Percentiles rank a stretch among this genome's conserved stretches.
phyloP scores from a whole-genome alignment of 2,329 filamentous ascomycete species.

The Sclerotinia nivalis region DNA sequence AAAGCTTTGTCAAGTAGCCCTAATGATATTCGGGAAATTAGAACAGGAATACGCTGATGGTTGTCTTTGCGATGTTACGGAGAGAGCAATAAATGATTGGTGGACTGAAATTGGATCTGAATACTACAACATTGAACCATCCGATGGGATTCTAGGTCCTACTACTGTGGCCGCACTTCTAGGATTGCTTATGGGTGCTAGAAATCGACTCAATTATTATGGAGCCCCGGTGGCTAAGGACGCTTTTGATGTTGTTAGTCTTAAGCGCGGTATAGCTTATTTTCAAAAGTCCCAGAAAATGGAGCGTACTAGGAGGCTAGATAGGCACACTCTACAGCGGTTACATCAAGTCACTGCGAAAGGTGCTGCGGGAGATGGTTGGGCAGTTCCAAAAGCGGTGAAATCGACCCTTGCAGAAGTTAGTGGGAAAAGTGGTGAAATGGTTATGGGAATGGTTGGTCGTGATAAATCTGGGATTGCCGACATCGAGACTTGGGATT shows the following conservation, averaged over 20 bases:
- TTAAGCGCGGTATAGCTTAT: constrained; percentile 79
- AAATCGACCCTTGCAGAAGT: constrained; percentile 95
- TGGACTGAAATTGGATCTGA: constrained; percentile 93
- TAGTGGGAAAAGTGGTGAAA: constrained; percentile 88
- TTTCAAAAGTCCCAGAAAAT: constrained; percentile 91
- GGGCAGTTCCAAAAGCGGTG: constrained; percentile 89
- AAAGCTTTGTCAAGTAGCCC: constrained; percentile 84
- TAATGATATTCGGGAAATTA: constrained; percentile 85
- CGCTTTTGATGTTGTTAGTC: constrained; percentile 79
- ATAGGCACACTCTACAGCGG: constrained; percentile 78
- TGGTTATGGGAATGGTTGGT: constrained; percentile 92
- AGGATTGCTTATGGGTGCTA: constrained; percentile 83
- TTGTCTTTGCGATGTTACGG: constrained; percentile 88
- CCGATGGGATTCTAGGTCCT: constrained; percentile 88
- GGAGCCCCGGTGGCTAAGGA: constrained; percentile 87
- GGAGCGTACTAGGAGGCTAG: constrained; percentile 73
- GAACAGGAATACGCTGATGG: constrained; percentile 90
- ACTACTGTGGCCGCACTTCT: constrained; percentile 87
- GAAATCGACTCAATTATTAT: constrained; percentile 83
- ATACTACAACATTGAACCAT: constrained; percentile 88
- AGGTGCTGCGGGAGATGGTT: constrained; percentile 83
- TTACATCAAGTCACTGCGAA: constrained; percentile 86
- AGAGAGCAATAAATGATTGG: constrained; percentile 89
- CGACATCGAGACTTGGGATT: constrained; percentile 88
- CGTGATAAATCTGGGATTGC: constrained; percentile 84